These are phyloP conservation scores for Lycium barbarum DNA, from an alignment of 257 asterid species.

Conservation along the genomic window DNA sequence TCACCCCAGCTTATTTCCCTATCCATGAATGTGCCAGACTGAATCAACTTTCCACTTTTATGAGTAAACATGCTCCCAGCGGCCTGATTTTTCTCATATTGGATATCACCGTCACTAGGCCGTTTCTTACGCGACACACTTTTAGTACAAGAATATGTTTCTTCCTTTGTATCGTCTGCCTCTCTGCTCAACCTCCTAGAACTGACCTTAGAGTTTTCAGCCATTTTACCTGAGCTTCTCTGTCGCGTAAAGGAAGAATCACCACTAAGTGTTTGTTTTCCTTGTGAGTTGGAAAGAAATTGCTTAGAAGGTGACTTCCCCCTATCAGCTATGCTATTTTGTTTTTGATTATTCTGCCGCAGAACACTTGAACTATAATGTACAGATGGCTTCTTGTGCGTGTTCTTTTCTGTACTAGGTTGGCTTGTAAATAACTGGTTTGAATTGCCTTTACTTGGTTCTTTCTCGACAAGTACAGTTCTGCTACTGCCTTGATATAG, in stretches of 20 bases:
- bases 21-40: constrained; percentile 42
- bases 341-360: constrained; percentile 86
- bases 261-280: constrained; percentile 48
- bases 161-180: constrained; percentile 53
- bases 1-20: constrained; percentile 52
- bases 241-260: constrained; percentile 57
- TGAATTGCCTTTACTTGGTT: constrained; percentile 50
- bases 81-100: constrained; percentile 50
- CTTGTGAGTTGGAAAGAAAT: constrained; percentile 46
- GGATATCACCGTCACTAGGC: constrained; percentile 66
- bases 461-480: constrained; percentile 48
- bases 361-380: constrained; percentile 54
- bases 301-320: constrained; percentile 59
- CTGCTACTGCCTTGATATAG: constrained; percentile 40
- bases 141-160: constrained; percentile 47
- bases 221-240: constrained; percentile 50
- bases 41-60: constrained; percentile 47
- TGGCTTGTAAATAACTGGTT: constrained; percentile 52
- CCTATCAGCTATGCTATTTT: constrained; percentile 66
- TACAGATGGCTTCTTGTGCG: constrained; percentile 52
- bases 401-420: constrained; percentile 51
- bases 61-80: constrained; percentile 39
- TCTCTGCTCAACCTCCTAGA: constrained; percentile 62
- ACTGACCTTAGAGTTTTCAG: constrained; percentile 53
- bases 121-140: constrained; percentile 62